Base-by-base conservation (phyloP, 78 protist genomes). In the Dictyostelium capitatum region DNA sequence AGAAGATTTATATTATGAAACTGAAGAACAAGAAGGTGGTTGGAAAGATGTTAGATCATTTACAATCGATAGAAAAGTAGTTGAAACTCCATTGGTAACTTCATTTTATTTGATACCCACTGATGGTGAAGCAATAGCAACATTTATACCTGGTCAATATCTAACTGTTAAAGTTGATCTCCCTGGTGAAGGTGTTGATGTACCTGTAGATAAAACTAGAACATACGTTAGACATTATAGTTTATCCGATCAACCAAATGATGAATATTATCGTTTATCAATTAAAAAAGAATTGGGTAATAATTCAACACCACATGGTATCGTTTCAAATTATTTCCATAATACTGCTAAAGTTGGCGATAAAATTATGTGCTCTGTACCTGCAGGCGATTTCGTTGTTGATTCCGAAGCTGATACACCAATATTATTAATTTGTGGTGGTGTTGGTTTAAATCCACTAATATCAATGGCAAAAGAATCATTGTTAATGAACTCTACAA, bases 241-340 rank as follows among this genome's bases (percentile, higher is more conserved):
- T 41, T 43, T 80, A 20, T 56, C 87, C 48, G 51, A 41, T 23
- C 32, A 80, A 14, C 87, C 87, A 80, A 80, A 80, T 23, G 64
- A 43, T 23, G 48, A 80, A 57, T 64, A 62, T 77, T 80, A 80
- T 48, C 64, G 87, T 57, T 62, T 80, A 11, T 50, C 87, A 25
- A 37, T 80, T 6, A 80, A 80, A 25, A 80, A 62, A 47, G 50
- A 41, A 19, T 46, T 41, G 7, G 78, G 78, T 41, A 70, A 37
- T 2, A 19, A 19, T 37, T 28, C 43, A 8, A 50, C 65, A 62
- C 53, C 37, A 32, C 0, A 14, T 17, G 87, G 87, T n/a, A 64
- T 62, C 0, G 77, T 80, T 43, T 80, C 87, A 6, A 41, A 62
- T n/a, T 51, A 56, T 30, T 37, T 80, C 25, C 87, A 80, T 70